Evolutionary conservation across 208 protist genomes (phyloP).

Genomic region (Leishmania tarentolae): DNA sequence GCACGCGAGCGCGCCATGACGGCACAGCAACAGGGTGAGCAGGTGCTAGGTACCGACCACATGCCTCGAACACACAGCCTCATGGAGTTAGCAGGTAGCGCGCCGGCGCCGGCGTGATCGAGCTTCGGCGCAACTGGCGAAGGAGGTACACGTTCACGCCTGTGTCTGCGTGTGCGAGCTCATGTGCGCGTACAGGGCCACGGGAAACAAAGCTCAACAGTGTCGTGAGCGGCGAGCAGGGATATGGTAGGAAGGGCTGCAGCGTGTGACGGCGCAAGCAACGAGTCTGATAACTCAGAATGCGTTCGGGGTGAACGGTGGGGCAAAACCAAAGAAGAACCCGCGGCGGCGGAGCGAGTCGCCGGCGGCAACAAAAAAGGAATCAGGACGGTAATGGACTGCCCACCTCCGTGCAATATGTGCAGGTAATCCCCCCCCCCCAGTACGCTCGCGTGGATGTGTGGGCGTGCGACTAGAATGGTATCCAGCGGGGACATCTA

Average conservation of each 20-base stretch:
- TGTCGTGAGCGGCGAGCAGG: background rate
- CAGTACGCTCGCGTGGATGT: background rate
- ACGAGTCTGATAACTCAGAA: background rate
- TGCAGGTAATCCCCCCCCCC: background rate
- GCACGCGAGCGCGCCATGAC: conserved; percentile 51
- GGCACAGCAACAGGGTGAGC: conserved; percentile 35
- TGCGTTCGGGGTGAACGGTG: background rate
- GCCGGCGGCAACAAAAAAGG: background rate
- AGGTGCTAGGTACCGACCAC: conserved; percentile 67
- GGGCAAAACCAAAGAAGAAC: background rate
- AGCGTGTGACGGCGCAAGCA: background rate
- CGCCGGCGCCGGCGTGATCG: conserved; percentile 7
- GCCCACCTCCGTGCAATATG: background rate
- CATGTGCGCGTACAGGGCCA: background rate
- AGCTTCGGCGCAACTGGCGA: background rate
- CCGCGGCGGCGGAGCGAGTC: background rate
- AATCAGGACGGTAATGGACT: background rate
- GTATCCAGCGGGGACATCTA: background rate
- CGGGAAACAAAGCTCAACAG: background rate
- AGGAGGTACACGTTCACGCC: background rate
- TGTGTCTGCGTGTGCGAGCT: background rate
- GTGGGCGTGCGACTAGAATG: background rate
- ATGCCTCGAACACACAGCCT: conserved; percentile 82
- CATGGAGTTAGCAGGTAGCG: conserved; percentile 77
- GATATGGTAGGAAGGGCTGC: background rate